A percentile compares a stretch with the other conserved stretches of the same genome.
phyloP scores from a whole-genome alignment of 352 stramenopile species.

The Phytophthora lateralis region DNA sequence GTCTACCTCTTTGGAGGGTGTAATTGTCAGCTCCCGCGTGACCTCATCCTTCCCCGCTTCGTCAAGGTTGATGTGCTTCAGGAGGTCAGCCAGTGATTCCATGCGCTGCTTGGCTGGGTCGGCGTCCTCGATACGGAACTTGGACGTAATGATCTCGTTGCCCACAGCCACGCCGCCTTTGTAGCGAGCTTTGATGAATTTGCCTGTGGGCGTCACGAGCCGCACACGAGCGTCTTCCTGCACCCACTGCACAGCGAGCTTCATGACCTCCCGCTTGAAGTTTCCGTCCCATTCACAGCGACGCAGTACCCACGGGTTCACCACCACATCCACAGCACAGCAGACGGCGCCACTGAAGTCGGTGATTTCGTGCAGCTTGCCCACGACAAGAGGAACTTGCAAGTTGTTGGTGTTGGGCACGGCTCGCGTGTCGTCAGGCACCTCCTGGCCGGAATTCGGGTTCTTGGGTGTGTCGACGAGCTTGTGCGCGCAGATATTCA shows the following conservation, averaged over 20 bases:
- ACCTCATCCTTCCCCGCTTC: slow-evolving; percentile 24
- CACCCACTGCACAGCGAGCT: slow-evolving; percentile 80
- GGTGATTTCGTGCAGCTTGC: slow-evolving; percentile 54
- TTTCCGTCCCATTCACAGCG: slow-evolving; percentile 73
- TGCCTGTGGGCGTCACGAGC: slow-evolving; percentile 50
- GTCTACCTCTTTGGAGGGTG: slow-evolving; percentile 16
- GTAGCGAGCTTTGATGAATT: slow-evolving; percentile 88
- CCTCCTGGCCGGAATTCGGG: slow-evolving; percentile 64
- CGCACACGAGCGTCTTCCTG: slow-evolving; percentile 63
- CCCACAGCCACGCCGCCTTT: slow-evolving; percentile 71
- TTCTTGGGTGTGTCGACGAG: slow-evolving; percentile 79
- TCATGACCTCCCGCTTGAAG: slow-evolving; percentile 86
- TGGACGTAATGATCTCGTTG: slow-evolving; percentile 74
- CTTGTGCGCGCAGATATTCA: slow-evolving; percentile 80
- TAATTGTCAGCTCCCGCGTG: slow-evolving; percentile 17
- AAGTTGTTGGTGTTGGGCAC: slow-evolving; percentile 79
- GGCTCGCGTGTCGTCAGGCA: slow-evolving; percentile 60
- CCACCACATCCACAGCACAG: slow-evolving; percentile 67
- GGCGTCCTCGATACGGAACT: slow-evolving; percentile 66
- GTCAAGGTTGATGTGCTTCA: slow-evolving; percentile 55
- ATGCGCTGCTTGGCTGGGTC: slow-evolving; percentile 38
- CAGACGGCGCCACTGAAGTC: slow-evolving; percentile 53
- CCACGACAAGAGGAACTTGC: slow-evolving; percentile 76
- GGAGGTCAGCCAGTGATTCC: slow-evolving; percentile 51
- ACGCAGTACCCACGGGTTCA: slow-evolving; percentile 79